A percentile compares a stretch with the other conserved stretches of the same genome.
phyloP scores from a whole-genome alignment of 2,329 filamentous ascomycete species.

The Penicillium aurantiogriseum region DNA sequence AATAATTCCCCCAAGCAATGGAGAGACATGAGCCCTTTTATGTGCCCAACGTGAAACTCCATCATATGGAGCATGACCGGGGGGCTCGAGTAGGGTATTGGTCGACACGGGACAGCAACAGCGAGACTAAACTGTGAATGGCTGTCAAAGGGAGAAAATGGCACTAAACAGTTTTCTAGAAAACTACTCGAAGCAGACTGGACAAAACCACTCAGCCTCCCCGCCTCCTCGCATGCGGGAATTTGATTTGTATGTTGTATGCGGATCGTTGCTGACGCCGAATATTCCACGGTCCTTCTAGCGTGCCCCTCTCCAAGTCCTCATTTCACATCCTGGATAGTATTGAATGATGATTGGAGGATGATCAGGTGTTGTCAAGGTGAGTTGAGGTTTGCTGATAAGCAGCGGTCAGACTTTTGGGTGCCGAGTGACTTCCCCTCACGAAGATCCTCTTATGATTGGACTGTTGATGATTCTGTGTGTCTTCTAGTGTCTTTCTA shows the following conservation, averaged over 20 bases:
- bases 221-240: slow-evolving; percentile 19
- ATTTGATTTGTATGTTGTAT: slow-evolving; percentile 21
- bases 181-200: slow-evolving; percentile 6
- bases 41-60: slow-evolving; percentile 1
- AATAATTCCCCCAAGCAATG: not conserved
- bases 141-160: not conserved
- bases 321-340: not conserved
- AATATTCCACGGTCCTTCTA: slow-evolving; percentile 27
- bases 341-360: slow-evolving; percentile 1
- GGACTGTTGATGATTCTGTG: slow-evolving; percentile 11
- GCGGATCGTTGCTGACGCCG: slow-evolving; percentile 15
- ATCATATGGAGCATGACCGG: slow-evolving; percentile 3
- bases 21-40: slow-evolving; percentile 7
- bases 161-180: slow-evolving; percentile 10
- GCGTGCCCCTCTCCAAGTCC: slow-evolving; percentile 5
- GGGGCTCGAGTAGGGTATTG: not conserved
- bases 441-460: not conserved
- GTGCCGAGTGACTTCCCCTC: slow-evolving; percentile 12
- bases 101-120: slow-evolving; percentile 4
- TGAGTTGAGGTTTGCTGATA: not conserved
- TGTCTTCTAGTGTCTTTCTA: slow-evolving; percentile 19
- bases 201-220: slow-evolving; percentile 18
- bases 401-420: slow-evolving; percentile 18
- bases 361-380: not conserved
- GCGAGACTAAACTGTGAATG: not conserved